Evolutionary conservation across 768 basidiomycete species (phyloP), one percentile per base, ranked within the genome.

Genomic region (Suillus decipiens): DNA sequence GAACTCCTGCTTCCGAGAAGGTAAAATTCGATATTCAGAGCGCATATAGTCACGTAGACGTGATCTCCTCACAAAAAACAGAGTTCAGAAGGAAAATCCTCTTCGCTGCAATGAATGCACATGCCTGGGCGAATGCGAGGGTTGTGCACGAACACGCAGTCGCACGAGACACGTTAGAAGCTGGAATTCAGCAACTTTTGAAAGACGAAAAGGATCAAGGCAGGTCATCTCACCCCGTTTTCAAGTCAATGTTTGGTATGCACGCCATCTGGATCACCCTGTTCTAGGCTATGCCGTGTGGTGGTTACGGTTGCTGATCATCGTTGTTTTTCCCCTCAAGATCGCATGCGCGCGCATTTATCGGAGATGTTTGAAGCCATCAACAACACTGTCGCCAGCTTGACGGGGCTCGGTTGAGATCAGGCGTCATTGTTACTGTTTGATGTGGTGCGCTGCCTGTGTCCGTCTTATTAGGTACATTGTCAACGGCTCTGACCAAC

Each of bases 191-290:
- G n/a, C 66, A 2, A 0, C 14, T 77, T 60, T 17, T 73, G 37
- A 39, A 59, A 42, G 65, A 63, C 3, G 68, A 69, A 45, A 63
- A 63, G 58, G 75, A 76, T 55, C 73, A 76, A 76, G 75, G 75
- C 76, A 77, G 68, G 76, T 76, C 64, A 45, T 74, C 75, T 69
- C 64, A 41, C 42, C 59, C 60, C 22, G 34, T 61, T 54, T 42
- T 14, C 41, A 65, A 33, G 37, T 62, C 67, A 36, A 41, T 68
- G 22, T 41, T 69, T 31, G 75, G 73, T 77, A 75, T 67, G 66
- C 62, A 62, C 42, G 47, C 57, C 42, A 53, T 64, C 62, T 41
- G 58, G 33, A 61, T 28, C 33, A 15, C 42, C 17, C n/a, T 24
- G 10, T 17, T 59, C n/a, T 33, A 37, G 22, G 61, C 59, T 39